Conservation (phyloP, 2,329 filamentous ascomycete genomes). For the Aspergillus jensenii region DNA sequence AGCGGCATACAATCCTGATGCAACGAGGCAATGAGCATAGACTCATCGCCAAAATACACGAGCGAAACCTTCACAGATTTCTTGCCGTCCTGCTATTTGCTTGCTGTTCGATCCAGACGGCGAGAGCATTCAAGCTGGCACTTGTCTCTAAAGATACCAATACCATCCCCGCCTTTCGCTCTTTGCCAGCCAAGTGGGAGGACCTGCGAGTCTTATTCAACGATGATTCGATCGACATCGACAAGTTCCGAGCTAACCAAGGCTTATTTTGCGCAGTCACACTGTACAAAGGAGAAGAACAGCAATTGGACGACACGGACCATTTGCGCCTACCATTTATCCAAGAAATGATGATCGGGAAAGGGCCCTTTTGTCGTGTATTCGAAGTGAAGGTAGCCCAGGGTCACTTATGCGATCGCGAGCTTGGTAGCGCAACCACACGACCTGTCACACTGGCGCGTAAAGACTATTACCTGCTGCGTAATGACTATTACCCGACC, state of each 20-base stretch:
- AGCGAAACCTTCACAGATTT: background rate
- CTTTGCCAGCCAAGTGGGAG: background rate
- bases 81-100: background rate
- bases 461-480: background rate
- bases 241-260: background rate
- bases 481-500: background rate
- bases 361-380: background rate
- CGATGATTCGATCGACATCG: background rate
- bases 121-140: background rate
- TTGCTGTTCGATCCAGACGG: background rate
- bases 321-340: background rate
- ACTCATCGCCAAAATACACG: background rate
- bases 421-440: background rate
- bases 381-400: background rate
- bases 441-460: background rate
- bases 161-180: background rate
- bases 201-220: background rate
- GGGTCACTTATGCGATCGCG: background rate
- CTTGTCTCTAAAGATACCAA: background rate
- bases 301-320: background rate
- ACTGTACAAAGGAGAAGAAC: background rate
- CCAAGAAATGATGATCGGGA: background rate
- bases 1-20: no score
- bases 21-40: background rate
- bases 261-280: background rate